phyloP scores from a whole-genome alignment of 805 yeast species.

The Candida fluviatilis region DNA sequence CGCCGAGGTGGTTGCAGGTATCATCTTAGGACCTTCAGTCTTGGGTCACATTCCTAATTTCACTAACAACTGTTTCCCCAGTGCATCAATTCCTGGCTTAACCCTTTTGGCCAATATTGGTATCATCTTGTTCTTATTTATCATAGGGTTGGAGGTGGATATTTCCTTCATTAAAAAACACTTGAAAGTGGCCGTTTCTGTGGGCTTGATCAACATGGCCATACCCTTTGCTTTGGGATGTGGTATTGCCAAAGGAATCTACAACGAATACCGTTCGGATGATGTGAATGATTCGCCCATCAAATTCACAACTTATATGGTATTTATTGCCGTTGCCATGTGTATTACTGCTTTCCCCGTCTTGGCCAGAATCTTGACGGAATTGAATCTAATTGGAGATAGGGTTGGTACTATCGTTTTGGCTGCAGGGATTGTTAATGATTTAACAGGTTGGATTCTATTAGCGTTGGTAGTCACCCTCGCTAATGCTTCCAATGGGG shows the following conservation, averaged over 20 bases:
- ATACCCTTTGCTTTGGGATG: conserved; percentile 81
- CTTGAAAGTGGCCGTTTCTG: conserved; percentile 56
- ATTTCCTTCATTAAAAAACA: conserved; percentile 58
- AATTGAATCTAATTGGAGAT: conserved; percentile 63
- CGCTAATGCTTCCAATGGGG: conserved; percentile 68
- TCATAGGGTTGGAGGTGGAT: conserved; percentile 79
- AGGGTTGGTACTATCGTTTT: conserved; percentile 68
- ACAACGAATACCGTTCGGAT: conserved; percentile 46
- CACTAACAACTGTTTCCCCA: conserved; percentile 61
- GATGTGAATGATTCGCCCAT: no score
- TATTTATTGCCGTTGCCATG: conserved; percentile 78
- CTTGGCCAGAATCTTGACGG: conserved; percentile 72
- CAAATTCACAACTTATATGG: conserved; percentile 70
- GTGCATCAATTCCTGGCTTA: conserved; percentile 57
- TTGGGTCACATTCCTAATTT: conserved; percentile 69
- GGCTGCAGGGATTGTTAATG: conserved; percentile 81
- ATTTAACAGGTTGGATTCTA: conserved; percentile 76
- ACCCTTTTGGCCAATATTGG: conserved; percentile 72
- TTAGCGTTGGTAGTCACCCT: conserved; percentile 72
- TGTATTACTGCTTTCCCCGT: conserved; percentile 87
- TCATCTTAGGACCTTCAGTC: conserved; percentile 70
- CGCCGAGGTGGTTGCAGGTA: conserved; percentile 77
- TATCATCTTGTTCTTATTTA: conserved; percentile 66
- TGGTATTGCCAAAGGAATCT: conserved; percentile 64
- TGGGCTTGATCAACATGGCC: conserved; percentile 69